Percentiles rank a stretch among this genome's conserved stretches.
phyloP scores from a whole-genome alignment of 805 yeast species.

The Starmerella etchellsii region DNA sequence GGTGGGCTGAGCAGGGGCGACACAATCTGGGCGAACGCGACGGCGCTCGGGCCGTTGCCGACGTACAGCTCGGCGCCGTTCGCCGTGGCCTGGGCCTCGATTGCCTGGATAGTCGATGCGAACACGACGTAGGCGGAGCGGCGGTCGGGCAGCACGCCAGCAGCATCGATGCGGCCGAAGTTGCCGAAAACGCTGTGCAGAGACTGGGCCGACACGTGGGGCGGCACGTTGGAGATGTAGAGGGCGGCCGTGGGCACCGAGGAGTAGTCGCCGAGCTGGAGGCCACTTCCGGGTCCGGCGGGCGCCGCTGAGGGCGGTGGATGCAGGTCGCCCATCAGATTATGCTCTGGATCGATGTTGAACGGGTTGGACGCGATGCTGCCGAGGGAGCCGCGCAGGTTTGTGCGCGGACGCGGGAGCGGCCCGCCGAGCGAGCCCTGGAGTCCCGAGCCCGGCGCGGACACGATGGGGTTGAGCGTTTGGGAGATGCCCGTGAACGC shows the following conservation, averaged over 20 bases:
- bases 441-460: not conserved
- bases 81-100: slow-evolving; percentile 61
- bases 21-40: slow-evolving; percentile 70
- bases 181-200: slow-evolving; percentile 46
- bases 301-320: not conserved
- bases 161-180: slow-evolving; percentile 50
- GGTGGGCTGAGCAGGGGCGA: slow-evolving; percentile 17
- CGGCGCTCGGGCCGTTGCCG: slow-evolving; percentile 58
- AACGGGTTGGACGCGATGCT: slow-evolving; percentile 12
- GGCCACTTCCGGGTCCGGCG: not conserved
- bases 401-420: not conserved
- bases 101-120: slow-evolving; percentile 57
- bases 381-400: not conserved
- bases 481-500: not conserved
- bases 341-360: not conserved
- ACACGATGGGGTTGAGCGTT: not conserved
- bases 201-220: slow-evolving; percentile 40
- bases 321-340: not conserved
- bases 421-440: not conserved
- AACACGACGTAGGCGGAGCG: slow-evolving; percentile 57
- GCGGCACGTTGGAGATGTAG: slow-evolving; percentile 69
- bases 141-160: slow-evolving; percentile 41
- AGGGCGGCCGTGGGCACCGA: slow-evolving; percentile 38
- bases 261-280: slow-evolving; percentile 17
- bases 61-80: slow-evolving; percentile 75